Evolutionary conservation across 176 grass and related monocot genomes (phyloP), one percentile per base, ranked within the genome.

Genomic region (Poa pratensis): DNA sequence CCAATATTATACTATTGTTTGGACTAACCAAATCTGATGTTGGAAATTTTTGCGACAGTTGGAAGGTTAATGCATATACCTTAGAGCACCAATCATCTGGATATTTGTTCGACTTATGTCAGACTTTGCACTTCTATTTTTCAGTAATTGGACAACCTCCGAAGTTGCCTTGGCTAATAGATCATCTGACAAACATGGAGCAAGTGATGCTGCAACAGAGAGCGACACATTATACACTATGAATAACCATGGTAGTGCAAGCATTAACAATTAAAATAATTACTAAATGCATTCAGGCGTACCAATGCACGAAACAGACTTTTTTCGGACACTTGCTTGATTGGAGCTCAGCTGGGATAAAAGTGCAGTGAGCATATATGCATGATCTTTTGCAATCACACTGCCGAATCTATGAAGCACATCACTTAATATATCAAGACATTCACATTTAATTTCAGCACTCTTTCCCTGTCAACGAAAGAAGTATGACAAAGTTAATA

Each of bases 11-110:
- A 71, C 69, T 9, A 3, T 43, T 52, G 19, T 82, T 82, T 82
- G 46, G 45, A 18, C 40, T 79, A 75, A 32, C 34, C 20, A 30
- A 81, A 40, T 71, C 73, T 43, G 11, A 83, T 43, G 14, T 42
- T 22, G n/a, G 62, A 51, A 17, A 17, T 26, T 46, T 51, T 77
- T 59, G 48, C 1, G 9, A 7, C 45, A 78, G 8, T 78, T 82
- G 70, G 54, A 78, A 86, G 43, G 58, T 26, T 77, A 17, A 79
- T 81, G 46, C n/a, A 83, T 67, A 64, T 92, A 99, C 96, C 96
- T 99, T 84, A 99, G 82, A 88, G 96, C 90, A 55, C 96, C 96
- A 84, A 99, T 99, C 96, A 99, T 96, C 82, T 94, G 96, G 79
- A 99, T 99, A 83, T 96, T 99, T 81, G 96, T 96, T 76, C 96